Conservation (phyloP, 495 filamentous ascomycete species). For the Neurospora terricola region DNA sequence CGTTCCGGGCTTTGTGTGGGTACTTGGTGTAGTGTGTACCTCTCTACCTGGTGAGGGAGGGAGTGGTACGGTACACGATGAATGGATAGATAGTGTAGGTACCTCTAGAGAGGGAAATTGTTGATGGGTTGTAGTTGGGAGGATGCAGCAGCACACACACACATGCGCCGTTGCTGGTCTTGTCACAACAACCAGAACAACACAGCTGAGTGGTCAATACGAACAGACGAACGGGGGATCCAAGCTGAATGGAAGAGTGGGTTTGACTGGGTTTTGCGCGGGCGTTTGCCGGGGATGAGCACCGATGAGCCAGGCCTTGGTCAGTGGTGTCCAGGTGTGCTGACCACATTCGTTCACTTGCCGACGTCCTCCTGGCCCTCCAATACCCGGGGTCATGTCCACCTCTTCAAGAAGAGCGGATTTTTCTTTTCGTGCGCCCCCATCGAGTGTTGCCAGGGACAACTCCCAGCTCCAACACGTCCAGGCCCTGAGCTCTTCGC, state of each 20-base stretch:
- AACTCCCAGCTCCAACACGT: background rate
- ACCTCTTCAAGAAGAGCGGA: background rate
- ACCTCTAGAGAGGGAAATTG: background rate
- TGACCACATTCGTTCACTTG: background rate
- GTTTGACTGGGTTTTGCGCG: background rate
- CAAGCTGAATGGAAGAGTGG: background rate
- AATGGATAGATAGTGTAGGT: background rate
- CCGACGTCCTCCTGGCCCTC: background rate
- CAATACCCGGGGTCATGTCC: background rate
- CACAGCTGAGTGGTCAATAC: background rate
- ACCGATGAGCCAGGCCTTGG: background rate
- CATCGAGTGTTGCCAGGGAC: constrained; percentile 7
- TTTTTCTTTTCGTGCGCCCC: constrained; percentile 16
- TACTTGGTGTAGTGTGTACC: background rate
- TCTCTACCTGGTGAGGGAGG: background rate
- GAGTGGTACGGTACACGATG: background rate
- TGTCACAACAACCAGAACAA: background rate
- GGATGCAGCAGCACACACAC: background rate
- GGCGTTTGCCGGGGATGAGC: background rate
- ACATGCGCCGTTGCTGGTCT: background rate
- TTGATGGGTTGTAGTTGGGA: constrained; percentile 1
- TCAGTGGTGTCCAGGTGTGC: background rate
- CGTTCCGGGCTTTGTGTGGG: background rate
- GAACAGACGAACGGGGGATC: background rate
- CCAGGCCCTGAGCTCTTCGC: background rate